These are phyloP conservation scores for Casuarina equisetifolia DNA, from an alignment of 306 rosid species.

Conservation along the genomic window DNA sequence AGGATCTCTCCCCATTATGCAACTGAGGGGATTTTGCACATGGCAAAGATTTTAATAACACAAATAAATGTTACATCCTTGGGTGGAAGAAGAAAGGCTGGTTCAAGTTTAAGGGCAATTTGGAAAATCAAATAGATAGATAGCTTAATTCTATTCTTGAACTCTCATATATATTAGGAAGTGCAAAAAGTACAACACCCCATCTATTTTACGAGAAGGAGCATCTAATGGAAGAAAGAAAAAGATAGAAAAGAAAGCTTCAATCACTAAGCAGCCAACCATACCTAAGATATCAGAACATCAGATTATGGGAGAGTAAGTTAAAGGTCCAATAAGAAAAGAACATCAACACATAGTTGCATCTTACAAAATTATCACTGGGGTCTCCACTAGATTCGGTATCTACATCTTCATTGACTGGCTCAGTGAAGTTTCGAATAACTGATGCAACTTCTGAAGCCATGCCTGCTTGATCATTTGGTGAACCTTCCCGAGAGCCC, in stretches of 20 bases:
- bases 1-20: not conserved
- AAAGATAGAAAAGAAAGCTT: not conserved
- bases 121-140: not conserved
- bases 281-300: not conserved
- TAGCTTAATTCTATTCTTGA: no score
- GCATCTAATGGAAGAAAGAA: not conserved
- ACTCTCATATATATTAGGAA: no score
- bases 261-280: not conserved
- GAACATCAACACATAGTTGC: conserved; percentile 18
- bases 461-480: conserved; percentile 71
- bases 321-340: not conserved
- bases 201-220: not conserved
- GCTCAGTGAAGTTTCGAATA: conserved; percentile 75
- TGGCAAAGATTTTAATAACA: not conserved
- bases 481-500: conserved; percentile 52
- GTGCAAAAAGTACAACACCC: not conserved
- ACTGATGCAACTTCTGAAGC: conserved; percentile 79
- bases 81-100: not conserved
- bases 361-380: conserved; percentile 65
- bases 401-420: conserved; percentile 56
- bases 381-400: conserved; percentile 38
- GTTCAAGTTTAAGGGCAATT: not conserved
- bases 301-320: not conserved
- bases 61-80: not conserved
- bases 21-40: not conserved